Base-by-base conservation (phyloP, 768 basidiomycete genomes). In the Leccinum uliginosum region DNA sequence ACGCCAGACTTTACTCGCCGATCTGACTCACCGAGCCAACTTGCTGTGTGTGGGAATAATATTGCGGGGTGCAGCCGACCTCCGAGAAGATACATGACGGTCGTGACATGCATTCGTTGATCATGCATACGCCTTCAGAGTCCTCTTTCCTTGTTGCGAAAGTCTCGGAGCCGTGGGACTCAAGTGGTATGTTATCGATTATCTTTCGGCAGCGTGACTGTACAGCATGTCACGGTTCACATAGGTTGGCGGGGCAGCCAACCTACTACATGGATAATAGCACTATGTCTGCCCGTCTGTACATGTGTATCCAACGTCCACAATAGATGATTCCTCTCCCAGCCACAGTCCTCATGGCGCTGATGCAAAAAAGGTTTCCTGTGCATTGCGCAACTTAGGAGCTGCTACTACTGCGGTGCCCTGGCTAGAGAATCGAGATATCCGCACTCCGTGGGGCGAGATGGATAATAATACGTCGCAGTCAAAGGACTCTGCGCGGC, bases 11-110 rank as follows among this genome's bases (percentile, higher is more conserved):
- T 63, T 56, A n/a, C 40, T n/a, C 38, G 56, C 67, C 67, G 67
- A 67, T 51, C 34, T 67, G 66, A 69, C 67, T 66, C 67, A 58
- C 57, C 51, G 47, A 46, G 58, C 59, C 65, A 69, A 62, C 49
- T 23, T 50, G 67, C 67, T 67, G 67, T 67, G 67, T 67, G 67
- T 69, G 67, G 58, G 67, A 67, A 67, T 52, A 48, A 50, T 12
- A 53, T 54, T 56, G 3, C 59, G 53, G 50, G 47, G 52, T 15
- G 38, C 38, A 29, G 49, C 40, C 19, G 48, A 60, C 62, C 55
- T 48, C 59, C 59, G 65, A 32, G 46, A 26, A 34, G 15, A 30
- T 52, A 45, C 38, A 35, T 53, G 57, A 51, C 38, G 5, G 24
- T 51, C 51, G 27, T 49, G 49, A 51, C 51, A 46, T 24, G n/a